These are phyloP conservation scores for Waitea zeae DNA, from an alignment of 1,284 basidiomycete genomes.

Conservation along the genomic window DNA sequence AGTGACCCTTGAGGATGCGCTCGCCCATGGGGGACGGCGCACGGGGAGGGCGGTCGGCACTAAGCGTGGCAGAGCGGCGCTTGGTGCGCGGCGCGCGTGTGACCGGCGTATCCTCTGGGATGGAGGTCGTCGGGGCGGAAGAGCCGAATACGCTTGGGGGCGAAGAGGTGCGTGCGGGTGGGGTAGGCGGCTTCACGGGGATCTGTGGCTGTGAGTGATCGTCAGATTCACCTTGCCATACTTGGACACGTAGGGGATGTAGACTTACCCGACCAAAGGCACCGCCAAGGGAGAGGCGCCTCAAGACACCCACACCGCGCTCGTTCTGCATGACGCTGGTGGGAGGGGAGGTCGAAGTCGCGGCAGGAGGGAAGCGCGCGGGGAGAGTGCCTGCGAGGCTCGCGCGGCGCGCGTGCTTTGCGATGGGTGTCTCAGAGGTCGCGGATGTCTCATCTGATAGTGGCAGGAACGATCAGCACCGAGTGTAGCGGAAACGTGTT, in stretches of 20 bases:
- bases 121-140: constrained; percentile 42
- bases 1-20: constrained; percentile 67
- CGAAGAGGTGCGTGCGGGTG: constrained; percentile 7
- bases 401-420: constrained; percentile 27
- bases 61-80: neutral
- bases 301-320: constrained; percentile 46
- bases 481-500: constrained; percentile 1
- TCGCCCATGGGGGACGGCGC: constrained; percentile 77
- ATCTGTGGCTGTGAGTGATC: constrained; percentile 3
- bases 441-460: neutral
- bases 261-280: constrained; percentile 34
- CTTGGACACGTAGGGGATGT: constrained; percentile 3
- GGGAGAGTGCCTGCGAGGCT: constrained; percentile 25
- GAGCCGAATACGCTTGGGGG: constrained; percentile 15
- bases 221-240: neutral
- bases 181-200: constrained; percentile 8
- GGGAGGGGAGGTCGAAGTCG: constrained; percentile 19
- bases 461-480: constrained; percentile 3
- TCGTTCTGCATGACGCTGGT: too few relatives aligned
- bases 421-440: constrained; percentile 17
- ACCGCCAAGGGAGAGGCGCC: constrained; percentile 52
- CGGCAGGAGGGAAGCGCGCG: constrained; percentile 26
- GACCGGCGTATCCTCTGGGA: too few relatives aligned
- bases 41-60: constrained; percentile 23
- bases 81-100: constrained; percentile 14